These are phyloP conservation scores for Diaporthe aspalathi DNA, from an alignment of 2,329 filamentous ascomycete species.

Conservation along the genomic window DNA sequence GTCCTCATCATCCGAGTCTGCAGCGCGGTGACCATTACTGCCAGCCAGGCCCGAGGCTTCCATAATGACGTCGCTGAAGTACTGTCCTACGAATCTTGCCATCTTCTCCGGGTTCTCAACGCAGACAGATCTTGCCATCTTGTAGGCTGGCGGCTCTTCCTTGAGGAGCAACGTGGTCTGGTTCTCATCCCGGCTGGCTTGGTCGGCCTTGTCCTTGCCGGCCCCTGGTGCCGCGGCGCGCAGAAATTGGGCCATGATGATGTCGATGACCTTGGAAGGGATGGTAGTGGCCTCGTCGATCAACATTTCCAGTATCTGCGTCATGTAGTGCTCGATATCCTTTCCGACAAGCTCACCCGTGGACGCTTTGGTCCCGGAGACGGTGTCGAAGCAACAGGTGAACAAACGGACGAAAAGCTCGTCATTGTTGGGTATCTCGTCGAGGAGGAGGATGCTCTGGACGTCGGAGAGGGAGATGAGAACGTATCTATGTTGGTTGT, in stretches of 20 bases:
- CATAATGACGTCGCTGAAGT: slow-evolving; percentile 96
- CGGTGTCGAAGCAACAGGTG: slow-evolving; percentile 89
- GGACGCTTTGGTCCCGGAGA: slow-evolving; percentile 80
- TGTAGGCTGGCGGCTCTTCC: slow-evolving; percentile 90
- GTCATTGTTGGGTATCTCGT: slow-evolving; percentile 86
- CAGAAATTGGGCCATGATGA: slow-evolving; percentile 95
- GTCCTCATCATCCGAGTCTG: slow-evolving; percentile 74
- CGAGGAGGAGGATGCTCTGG: slow-evolving; percentile 92
- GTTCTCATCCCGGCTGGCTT: slow-evolving; percentile 73
- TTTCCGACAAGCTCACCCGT: slow-evolving; percentile 87
- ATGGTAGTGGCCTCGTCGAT: slow-evolving; percentile 87
- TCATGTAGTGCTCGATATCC: slow-evolving; percentile 94
- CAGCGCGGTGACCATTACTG: slow-evolving; percentile 68
- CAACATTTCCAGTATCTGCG: slow-evolving; percentile 82
- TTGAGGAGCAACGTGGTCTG: slow-evolving; percentile 88
- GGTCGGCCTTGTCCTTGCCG: slow-evolving; percentile 67
- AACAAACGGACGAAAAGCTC: slow-evolving; percentile 85
- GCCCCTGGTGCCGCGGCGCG: slow-evolving; percentile 81
- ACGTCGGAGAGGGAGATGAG: slow-evolving; percentile 89
- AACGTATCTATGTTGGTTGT: slow-evolving; percentile 92
- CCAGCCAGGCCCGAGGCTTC: slow-evolving; percentile 77
- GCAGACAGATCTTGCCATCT: slow-evolving; percentile 96
- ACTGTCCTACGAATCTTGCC: slow-evolving; percentile 92
- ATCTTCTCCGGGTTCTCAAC: slow-evolving; percentile 92
- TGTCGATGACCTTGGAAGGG: slow-evolving; percentile 85